phyloP scores from a whole-genome alignment of 2,329 filamentous ascomycete genomes.

The Exophiala dermatitidis region DNA sequence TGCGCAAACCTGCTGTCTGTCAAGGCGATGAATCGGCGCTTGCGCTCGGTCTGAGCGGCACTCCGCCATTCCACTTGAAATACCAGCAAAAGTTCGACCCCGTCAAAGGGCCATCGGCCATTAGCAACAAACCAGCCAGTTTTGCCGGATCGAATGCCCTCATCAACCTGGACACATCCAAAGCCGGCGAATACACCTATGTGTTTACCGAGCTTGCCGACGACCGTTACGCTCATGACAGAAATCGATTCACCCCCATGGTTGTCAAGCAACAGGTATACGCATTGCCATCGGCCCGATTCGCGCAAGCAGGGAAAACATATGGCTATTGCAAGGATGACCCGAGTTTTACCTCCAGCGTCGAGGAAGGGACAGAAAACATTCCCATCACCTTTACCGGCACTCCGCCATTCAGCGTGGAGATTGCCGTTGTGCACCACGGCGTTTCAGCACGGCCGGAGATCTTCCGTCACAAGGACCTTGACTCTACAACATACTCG shows the following conservation, averaged over 20 bases:
- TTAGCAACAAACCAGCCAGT: constrained; percentile 62
- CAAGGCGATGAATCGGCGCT: constrained; percentile 90
- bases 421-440: constrained; percentile 89
- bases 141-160: constrained; percentile 68
- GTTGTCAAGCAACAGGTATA: constrained; percentile 76
- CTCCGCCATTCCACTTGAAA: constrained; percentile 72
- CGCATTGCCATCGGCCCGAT: constrained; percentile 71
- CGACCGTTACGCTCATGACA: constrained; percentile 72
- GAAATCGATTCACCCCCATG: constrained; percentile 57
- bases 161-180: constrained; percentile 77
- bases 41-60: constrained; percentile 71
- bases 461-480: constrained; percentile 71
- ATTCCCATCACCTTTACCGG: constrained; percentile 84
- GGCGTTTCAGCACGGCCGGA: constrained; percentile 66
- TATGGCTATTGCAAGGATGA: constrained; percentile 86
- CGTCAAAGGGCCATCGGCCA: constrained; percentile 56
- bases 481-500: constrained; percentile 65
- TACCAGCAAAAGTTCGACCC: constrained; percentile 73
- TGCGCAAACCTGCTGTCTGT: constrained; percentile 74
- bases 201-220: constrained; percentile 77
- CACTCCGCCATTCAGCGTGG: constrained; percentile 77
- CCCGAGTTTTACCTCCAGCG: constrained; percentile 15
- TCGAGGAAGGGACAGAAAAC: constrained; percentile 67
- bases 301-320: constrained; percentile 78
- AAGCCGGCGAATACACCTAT: constrained; percentile 78